phyloP scores from a whole-genome alignment of 2,329 filamentous ascomycete species.

The Cyclaneusma minus region DNA sequence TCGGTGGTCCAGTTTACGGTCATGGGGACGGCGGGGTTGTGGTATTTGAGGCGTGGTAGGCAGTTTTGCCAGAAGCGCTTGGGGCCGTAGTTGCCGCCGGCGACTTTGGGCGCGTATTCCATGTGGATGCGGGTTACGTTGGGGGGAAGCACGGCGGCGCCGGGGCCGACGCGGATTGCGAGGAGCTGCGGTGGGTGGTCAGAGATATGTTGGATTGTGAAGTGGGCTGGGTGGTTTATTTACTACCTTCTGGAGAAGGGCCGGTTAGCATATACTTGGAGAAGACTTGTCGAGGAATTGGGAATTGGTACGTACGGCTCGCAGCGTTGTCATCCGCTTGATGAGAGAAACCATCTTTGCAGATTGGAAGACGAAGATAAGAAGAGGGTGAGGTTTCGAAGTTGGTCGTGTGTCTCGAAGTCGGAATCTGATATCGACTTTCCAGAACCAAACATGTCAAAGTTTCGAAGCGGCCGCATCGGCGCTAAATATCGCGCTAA shows the following conservation, averaged over 20 bases:
- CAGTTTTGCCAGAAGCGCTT: slow-evolving; percentile 82
- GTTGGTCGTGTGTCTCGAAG: too few species aligned
- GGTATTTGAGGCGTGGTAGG: slow-evolving; percentile 79
- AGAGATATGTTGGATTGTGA: slow-evolving; percentile 8
- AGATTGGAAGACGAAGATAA: slow-evolving; percentile 3
- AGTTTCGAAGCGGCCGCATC: too few species aligned
- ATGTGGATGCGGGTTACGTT: slow-evolving; percentile 63
- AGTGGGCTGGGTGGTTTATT: slow-evolving; percentile 10
- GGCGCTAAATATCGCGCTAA: too few species aligned
- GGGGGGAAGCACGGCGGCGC: slow-evolving; percentile 65
- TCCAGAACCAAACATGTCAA: too few species aligned
- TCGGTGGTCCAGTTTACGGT: slow-evolving; percentile 55
- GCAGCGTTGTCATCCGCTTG: slow-evolving; percentile 60
- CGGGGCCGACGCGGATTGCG: slow-evolving; percentile 62
- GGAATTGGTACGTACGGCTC: slow-evolving; percentile 38
- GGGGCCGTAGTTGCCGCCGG: slow-evolving; percentile 42
- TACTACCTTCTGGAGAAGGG: slow-evolving; percentile 25
- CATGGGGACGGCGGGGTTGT: slow-evolving; percentile 79
- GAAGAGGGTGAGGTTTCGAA: slow-evolving; percentile 2
- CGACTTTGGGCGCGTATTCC: slow-evolving; percentile 47
- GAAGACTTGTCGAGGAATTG: slow-evolving; percentile 10
- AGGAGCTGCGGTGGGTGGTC: slow-evolving; percentile 57
- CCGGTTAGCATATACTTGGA: slow-evolving; percentile 6
- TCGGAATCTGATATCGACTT: too few species aligned
- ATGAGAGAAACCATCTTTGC: slow-evolving; percentile 37